phyloP scores from a whole-genome alignment of 2,329 filamentous ascomycete genomes.

The Cladosporium sp. region DNA sequence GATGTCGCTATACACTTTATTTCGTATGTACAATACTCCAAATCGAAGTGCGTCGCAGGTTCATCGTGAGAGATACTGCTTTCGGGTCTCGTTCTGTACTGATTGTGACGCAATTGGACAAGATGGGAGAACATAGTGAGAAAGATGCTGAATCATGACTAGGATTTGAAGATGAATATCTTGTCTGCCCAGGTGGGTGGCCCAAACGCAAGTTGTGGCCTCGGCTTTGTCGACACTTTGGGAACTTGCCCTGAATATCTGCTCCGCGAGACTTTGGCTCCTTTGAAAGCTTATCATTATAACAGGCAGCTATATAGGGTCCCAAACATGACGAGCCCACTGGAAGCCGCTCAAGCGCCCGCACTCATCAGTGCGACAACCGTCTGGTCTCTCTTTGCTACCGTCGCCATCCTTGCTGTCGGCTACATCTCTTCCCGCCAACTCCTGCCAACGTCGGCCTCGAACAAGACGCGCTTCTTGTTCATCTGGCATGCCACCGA shows the following conservation, averaged over 20 bases:
- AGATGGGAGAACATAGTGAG: neutral
- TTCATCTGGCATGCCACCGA: slow-evolving; percentile 97
- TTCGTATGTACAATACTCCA: neutral
- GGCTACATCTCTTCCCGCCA: slow-evolving; percentile 54
- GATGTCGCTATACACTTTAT: neutral
- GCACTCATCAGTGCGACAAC: slow-evolving; percentile 52
- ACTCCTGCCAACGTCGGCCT: slow-evolving; percentile 56
- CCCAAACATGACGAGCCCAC: neutral
- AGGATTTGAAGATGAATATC: neutral
- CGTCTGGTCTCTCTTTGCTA: slow-evolving; percentile 56
- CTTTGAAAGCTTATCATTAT: slow-evolving; percentile 5
- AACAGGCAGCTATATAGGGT: neutral
- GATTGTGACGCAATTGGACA: neutral
- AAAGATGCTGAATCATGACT: neutral
- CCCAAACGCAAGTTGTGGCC: neutral
- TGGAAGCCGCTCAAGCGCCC: slow-evolving; percentile 15
- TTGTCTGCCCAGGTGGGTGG: neutral
- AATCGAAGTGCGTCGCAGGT: neutral
- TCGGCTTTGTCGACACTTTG: neutral
- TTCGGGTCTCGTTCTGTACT: neutral
- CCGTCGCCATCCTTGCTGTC: slow-evolving; percentile 56
- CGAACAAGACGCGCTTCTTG: slow-evolving; percentile 67
- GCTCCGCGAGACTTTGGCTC: neutral
- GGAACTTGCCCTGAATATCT: neutral
- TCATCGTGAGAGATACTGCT: neutral